Percentiles rank a stretch among this genome's conserved stretches.
Evolutionary conservation across 345 rosid genomes (phyloP).

Genomic region (Populus pruinosa): DNA sequence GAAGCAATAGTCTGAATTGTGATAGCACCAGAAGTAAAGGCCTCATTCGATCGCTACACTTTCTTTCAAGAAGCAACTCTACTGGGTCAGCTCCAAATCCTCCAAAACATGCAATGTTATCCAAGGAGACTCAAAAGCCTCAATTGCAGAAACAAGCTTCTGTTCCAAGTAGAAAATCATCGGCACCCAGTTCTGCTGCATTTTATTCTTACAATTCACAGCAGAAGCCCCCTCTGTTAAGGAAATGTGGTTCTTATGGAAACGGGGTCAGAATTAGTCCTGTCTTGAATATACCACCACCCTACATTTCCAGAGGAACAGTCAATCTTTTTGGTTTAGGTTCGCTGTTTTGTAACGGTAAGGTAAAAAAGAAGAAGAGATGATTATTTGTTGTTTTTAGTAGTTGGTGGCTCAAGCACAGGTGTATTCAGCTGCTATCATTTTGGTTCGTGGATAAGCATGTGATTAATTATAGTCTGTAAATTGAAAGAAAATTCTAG

Average conservation of each 20-base stretch:
- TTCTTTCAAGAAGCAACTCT: slow-evolving; percentile 79
- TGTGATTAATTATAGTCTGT: slow-evolving; percentile 41
- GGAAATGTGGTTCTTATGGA: slow-evolving; percentile 51
- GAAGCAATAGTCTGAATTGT: slow-evolving; percentile 78
- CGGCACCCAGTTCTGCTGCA: slow-evolving; percentile 30
- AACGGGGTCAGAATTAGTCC: slow-evolving; percentile 65
- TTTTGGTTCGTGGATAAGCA: slow-evolving; percentile 27
- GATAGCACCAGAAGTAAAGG: slow-evolving; percentile 51
- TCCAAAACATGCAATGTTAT: slow-evolving; percentile 29
- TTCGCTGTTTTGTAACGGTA: slow-evolving; percentile 70
- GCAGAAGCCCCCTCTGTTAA: slow-evolving; percentile 39
- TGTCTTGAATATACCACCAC: slow-evolving; percentile 64
- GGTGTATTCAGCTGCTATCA: slow-evolving; percentile 42
- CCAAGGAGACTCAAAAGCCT: slow-evolving; percentile 46
- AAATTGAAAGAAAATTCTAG: slow-evolving; percentile 19
- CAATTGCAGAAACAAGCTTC: slow-evolving; percentile 52
- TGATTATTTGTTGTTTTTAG: not conserved
- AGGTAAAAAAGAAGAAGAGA: slow-evolving; percentile 60
- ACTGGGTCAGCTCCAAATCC: slow-evolving; percentile 74
- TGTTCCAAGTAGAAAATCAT: slow-evolving; percentile 40
- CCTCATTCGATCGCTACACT: slow-evolving; percentile 59
- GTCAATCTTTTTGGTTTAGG: slow-evolving; percentile 64
- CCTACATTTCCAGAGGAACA: slow-evolving; percentile 60
- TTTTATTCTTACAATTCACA: slow-evolving; percentile 29
- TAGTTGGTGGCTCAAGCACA: slow-evolving; percentile 25